Evolutionary conservation across 148 eudicot species (phyloP), one percentile per base, ranked within the genome.

Genomic region (Chenopodium formosanum): DNA sequence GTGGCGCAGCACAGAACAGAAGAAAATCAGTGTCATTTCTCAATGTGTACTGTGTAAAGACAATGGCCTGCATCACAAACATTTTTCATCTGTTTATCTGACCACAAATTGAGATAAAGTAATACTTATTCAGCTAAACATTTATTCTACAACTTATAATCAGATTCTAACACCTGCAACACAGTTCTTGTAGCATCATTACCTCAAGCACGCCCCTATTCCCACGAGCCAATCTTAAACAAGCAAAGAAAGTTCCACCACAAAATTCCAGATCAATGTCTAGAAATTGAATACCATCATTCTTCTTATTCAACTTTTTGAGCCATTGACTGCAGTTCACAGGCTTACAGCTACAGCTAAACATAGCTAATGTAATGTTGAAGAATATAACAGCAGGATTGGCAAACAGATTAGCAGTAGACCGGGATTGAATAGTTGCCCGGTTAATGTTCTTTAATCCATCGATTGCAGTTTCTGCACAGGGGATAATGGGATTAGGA

Each of bases 161-260:
- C 77, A 79, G 63, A 70, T 29, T 58, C 64, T 13, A 62, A 13
- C 86, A 83, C 62, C 64, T 66, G 46, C 50, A 34, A 50, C 47
- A 32, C 62, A 77, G 34, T 62, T 76, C 75, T 48, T 29, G 50
- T 50, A 87, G 44, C 63, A 75, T 60, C 34, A 84, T 67, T 90
- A 94, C 99, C 98, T 97, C 92, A 84, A 97, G 81, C 78, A 89
- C 86, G 81, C 99, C 99, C 87, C 87, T 90, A 66, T 84, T 81
- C 53, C 90, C 94, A 82, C 94, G 94, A 73, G 90, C 89, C 82
- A 97, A 85, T 82, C 99, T 91, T 82, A 92, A 86, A 78, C 85
- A 89, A 40, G 97, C 97, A 84, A 89, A 92, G 86, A 90, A 97
- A 82, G 88, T 91, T 76, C 95, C 98, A 78, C 88, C 90, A 75